Base-by-base conservation (phyloP, 352 stramenopile genomes). In the Blastocystis sp. region DNA sequence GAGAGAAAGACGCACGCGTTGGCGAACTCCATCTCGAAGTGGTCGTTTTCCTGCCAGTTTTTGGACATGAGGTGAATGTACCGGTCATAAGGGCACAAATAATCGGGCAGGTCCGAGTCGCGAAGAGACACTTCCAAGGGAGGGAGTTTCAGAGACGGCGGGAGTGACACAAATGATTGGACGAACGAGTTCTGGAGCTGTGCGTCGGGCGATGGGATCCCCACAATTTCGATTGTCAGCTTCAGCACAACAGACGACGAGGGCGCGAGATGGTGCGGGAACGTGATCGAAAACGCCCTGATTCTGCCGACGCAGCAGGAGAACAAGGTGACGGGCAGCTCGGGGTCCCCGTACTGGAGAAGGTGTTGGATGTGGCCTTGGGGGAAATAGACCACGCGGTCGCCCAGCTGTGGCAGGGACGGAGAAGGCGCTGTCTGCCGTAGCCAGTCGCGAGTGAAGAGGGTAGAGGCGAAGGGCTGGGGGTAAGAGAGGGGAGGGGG, bases 361-460 rank as follows among this genome's bases (percentile, higher is more conserved):
- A 89, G 65, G 43, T 89, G 61, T 21, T 82, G 34, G 11, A 61
- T 24, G 62, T 91, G 89, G 3, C 88, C 89, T 63, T 91, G 87
- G 21, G 89, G 88, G 38, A 91, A 77, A 62, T 91, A 91, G 11
- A 90, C 63, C 2, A 90, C 80, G 17, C 11, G n/a, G 54, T 91
- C 89, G 24, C 78, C 88, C 11, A 89, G 11, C 64, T 91, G 89
- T n/a, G 89, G 89, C 21, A 43, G 21, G 19, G 54, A 40, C 17
- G 34, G 14, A 9, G 82, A 61, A 3, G 42, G 34, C 7, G 9
- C 3, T 17, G 43, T 10, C 17, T 7, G 43, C 28, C 28, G 38
- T 10, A 80, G 45, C 82, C 82, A 89, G 10, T 59, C 24, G 19
- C 82, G 82, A 7, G 76, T 28, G 38, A 87, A 70, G 17, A 84